Evolutionary conservation across 2,329 filamentous ascomycete genomes (phyloP), one percentile per base, ranked within the genome.

Genomic region (Talaromyces sp.): DNA sequence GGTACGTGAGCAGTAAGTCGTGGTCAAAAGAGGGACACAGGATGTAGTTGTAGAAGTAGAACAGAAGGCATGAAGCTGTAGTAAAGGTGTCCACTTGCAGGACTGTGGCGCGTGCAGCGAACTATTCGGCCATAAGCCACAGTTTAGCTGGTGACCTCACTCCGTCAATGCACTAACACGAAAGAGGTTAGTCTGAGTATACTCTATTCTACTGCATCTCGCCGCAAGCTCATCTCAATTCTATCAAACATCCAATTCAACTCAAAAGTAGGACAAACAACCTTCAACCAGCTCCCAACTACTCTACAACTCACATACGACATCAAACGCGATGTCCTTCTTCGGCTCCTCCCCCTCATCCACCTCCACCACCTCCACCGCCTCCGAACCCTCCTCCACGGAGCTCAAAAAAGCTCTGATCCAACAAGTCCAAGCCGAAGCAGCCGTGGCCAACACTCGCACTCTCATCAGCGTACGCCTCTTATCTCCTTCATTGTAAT

Each of bases 381-480:
- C 69, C 51, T 40, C 49, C 62, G 61, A 67, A 1, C 38, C 29
- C 2, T 43, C 61, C 7, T 75, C 69, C 60, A 72, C 70, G 67
- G 76, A 80, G 53, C 71, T 79, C 69, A 81, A 81, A 84, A 78
- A 83, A 81, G 76, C 84, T 61, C 72, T 91, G 66, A 86, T 90
- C 75, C 83, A 86, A 78, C 86, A 90, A 77, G 81, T 91, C 69
- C 84, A 85, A 75, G 77, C 84, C 69, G 87, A 91, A 78, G 82
- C 86, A 68, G 88, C 87, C 77, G 81, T 91, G 70, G 83, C 81
- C 72, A 93, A 93, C 72, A 89, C 89, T 54, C 85, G 87, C 69
- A 82, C 84, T 70, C 82, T 93, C 72, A 91, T 93, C 72, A 85
- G 89, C 78, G 90, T 91, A 81, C 63, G 81, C 73, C 8, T 22